phyloP scores from a whole-genome alignment of 345 rosid species.

The Brassica incana region DNA sequence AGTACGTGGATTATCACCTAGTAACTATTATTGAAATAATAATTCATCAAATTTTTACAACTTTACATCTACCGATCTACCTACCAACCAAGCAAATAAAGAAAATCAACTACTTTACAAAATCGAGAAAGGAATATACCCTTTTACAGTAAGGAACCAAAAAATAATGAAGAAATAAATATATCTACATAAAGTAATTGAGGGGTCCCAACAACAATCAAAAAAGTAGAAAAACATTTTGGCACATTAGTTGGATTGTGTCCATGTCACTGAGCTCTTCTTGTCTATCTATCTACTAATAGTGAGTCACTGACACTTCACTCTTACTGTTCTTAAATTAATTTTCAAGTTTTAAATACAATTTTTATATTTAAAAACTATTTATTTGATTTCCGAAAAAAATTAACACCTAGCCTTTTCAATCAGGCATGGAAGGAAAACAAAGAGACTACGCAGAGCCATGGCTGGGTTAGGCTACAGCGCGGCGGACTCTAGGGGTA shows the following conservation, averaged over 20 bases:
- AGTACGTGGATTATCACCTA: too few species aligned
- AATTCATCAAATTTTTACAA: not conserved
- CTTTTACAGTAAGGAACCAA: not conserved
- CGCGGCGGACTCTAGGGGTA: conserved; percentile 70
- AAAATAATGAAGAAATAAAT: not conserved
- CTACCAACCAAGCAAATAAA: not conserved
- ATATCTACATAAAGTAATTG: conserved; percentile 20
- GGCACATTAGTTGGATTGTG: conserved; percentile 29
- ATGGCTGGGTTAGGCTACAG: conserved; percentile 17
- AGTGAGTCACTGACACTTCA: conserved; percentile 19
- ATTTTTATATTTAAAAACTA: not conserved
- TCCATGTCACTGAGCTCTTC: conserved; percentile 22
- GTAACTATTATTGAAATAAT: not conserved
- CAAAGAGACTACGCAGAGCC: not conserved
- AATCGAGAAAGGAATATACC: conserved; percentile 12
- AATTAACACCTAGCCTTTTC: conserved; percentile 9
- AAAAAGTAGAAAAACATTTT: not conserved
- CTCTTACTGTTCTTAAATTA: conserved; percentile 9
- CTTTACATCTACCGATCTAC: not conserved
- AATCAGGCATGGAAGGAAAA: not conserved
- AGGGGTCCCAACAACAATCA: conserved; percentile 15
- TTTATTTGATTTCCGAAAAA: not conserved
- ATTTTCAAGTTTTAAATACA: not conserved
- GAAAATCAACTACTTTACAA: conserved; percentile 8
- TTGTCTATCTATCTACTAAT: conserved; percentile 18